phyloP scores from a whole-genome alignment of 768 basidiomycete genomes.

The Tephrocybe sp. region DNA sequence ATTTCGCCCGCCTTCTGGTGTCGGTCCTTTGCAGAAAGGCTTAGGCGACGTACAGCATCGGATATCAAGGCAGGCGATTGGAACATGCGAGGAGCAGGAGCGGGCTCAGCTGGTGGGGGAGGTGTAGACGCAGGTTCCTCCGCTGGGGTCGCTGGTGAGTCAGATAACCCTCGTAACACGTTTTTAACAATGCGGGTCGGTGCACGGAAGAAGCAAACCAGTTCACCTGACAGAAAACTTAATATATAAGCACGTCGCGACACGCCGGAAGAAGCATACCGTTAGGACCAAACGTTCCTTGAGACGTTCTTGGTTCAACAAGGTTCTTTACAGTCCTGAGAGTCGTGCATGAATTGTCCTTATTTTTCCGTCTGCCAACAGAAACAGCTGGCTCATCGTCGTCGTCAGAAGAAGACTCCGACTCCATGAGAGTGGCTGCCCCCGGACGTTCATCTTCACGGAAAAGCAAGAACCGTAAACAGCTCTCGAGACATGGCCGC shows the following conservation, averaged over 20 bases:
- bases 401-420: constrained; percentile 56
- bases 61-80: constrained; percentile 71
- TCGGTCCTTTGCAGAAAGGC: constrained; percentile 61
- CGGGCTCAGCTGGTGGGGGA: constrained; percentile 19
- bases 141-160: constrained; percentile 38
- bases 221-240: constrained; percentile 54
- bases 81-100: constrained; percentile 35
- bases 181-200: constrained; percentile 73
- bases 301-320: constrained; percentile 82
- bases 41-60: constrained; percentile 70
- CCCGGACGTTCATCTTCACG: constrained; percentile 58
- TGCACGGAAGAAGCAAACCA: constrained; percentile 84
- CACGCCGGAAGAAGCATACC: constrained; percentile 44
- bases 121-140: constrained; percentile 24
- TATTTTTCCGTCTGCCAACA: constrained; percentile 32
- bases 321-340: constrained; percentile 73
- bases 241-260: neutral
- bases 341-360: constrained; percentile 53
- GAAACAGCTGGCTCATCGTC: constrained; percentile 44
- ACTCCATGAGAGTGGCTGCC: constrained; percentile 41
- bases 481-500: constrained; percentile 84
- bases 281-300: constrained; percentile 87
- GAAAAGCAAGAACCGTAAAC: constrained; percentile 79
- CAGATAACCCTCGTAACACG: constrained; percentile 44
- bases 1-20: constrained; percentile 35